Percentiles rank a stretch among this genome's conserved stretches.
Evolutionary conservation across 345 rosid species (phyloP).

Genomic region (Hirschfeldia incana): DNA sequence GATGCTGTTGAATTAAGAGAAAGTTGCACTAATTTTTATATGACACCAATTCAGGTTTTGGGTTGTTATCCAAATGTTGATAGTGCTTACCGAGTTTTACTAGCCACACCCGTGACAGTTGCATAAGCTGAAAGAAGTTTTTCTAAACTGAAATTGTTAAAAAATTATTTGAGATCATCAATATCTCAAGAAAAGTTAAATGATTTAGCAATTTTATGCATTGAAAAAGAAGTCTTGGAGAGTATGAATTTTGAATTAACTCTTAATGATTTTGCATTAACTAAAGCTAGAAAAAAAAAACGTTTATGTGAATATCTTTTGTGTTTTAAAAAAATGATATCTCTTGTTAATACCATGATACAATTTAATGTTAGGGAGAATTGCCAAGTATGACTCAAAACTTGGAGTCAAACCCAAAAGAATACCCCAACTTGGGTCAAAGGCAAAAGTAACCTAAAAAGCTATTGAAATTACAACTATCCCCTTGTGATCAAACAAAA

Average conservation of each 20-base stretch:
- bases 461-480: no score
- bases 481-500: no score
- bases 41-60: neutral
- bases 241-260: neutral
- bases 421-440: no score
- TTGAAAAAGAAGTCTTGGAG: neutral
- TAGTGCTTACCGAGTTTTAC: neutral
- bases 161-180: neutral
- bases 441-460: no score
- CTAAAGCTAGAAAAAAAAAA: neutral
- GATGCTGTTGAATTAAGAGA: neutral
- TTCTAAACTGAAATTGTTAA: no score
- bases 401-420: no score
- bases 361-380: no score
- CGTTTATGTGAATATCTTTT: neutral
- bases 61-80: neutral
- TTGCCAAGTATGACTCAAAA: no score
- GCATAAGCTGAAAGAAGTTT: neutral
- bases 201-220: neutral
- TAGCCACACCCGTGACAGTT: neutral
- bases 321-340: no score
- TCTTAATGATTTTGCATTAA: neutral
- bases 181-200: neutral
- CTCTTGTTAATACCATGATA: no score
- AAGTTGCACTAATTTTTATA: neutral